A percentile compares a stretch with the other conserved stretches of the same genome.
phyloP scores from a whole-genome alignment of 192 early-diverging fungal genomes.

The Coemansia sp. region DNA sequence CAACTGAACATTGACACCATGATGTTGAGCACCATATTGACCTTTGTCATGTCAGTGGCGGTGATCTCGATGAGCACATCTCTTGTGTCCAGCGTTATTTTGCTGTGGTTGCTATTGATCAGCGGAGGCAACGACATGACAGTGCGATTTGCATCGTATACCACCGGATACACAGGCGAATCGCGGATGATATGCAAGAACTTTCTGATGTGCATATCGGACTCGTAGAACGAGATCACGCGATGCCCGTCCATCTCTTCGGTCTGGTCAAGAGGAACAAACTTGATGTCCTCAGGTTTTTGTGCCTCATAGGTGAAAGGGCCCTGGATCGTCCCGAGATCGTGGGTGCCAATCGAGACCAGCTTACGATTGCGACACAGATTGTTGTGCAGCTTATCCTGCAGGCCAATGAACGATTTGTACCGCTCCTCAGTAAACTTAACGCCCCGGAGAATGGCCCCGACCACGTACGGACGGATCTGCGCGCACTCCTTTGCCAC shows the following conservation, averaged over 20 bases:
- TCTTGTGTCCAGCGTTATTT: slow-evolving; percentile 90
- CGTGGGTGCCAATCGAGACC: slow-evolving; percentile 97
- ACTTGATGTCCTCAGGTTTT: slow-evolving; percentile 86
- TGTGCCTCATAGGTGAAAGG: slow-evolving; percentile 96
- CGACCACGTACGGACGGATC: slow-evolving; percentile 85
- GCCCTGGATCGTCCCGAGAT: slow-evolving; percentile 89
- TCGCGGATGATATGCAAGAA: slow-evolving; percentile 93
- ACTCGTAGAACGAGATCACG: slow-evolving; percentile 89
- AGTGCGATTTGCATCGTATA: slow-evolving; percentile 78
- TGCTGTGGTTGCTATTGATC: slow-evolving; percentile 98
- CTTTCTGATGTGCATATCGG: slow-evolving; percentile 80
- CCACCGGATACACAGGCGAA: slow-evolving; percentile 86
- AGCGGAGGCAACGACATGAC: slow-evolving; percentile 97
- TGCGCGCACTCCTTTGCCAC: slow-evolving; percentile 65
- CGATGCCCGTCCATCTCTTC: slow-evolving; percentile 83
- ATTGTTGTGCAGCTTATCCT: slow-evolving; percentile 98
- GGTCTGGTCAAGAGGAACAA: slow-evolving; percentile 89
- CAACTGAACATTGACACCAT: slow-evolving; percentile 94
- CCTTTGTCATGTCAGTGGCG: slow-evolving; percentile 95
- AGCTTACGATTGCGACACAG: slow-evolving; percentile 93
- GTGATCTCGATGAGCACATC: slow-evolving; percentile 99
- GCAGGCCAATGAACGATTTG: slow-evolving; percentile 95
- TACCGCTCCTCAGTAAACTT: slow-evolving; percentile 80
- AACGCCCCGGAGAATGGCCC: slow-evolving; percentile 87
- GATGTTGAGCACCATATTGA: slow-evolving; percentile 89